Evolutionary conservation across 2,329 filamentous ascomycete species (phyloP), one percentile per base, ranked within the genome.

Genomic region (Curvularia eragrostidis): DNA sequence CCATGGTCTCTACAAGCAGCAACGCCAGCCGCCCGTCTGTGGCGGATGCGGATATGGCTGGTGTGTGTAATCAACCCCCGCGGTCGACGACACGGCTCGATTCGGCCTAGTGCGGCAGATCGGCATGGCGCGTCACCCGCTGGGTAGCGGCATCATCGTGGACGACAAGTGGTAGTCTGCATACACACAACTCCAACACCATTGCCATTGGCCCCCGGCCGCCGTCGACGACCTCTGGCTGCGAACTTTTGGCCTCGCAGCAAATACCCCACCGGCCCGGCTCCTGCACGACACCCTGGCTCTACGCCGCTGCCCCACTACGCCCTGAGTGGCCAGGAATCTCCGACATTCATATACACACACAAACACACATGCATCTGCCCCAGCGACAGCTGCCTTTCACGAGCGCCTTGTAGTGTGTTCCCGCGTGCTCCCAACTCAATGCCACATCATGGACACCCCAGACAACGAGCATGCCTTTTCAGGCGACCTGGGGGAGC

Each of bases 391-490:
- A 64, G 52, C 39, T 42, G 34, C 46, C 48, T 26, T 42, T 26
- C 9, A 36, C 53, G 23, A 46, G 7, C 50, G 15, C 39, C 26
- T 28, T 7, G 34, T 15, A 13, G 18, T 34, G 30, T 30, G 34
- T 21, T 28, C 34, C 43, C 26, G 13, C 30, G 8, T 24, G 36
- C 39, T 15, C 53, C 48, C 10, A 42, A 52, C 54, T 57, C 69
- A 67, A 74, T 75, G 72, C 63, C 54, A 62, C 68, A 71, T 63
- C 56, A 76, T 76, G 73, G 74, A 77, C 53, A 68, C 71, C 36
- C 65, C 74, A 44, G 65, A 68, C 62, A 65, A 68, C 61, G 74
- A 77, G 54, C 70, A 72, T 66, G 71, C 66, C 69, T 71, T 66
- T 69, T 62, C 69, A 52, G 74, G 70, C 66, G 73, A 74, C 59